Evolutionary conservation across 257 asterid species (phyloP).

Genomic region (Primulina huaijiensis): DNA sequence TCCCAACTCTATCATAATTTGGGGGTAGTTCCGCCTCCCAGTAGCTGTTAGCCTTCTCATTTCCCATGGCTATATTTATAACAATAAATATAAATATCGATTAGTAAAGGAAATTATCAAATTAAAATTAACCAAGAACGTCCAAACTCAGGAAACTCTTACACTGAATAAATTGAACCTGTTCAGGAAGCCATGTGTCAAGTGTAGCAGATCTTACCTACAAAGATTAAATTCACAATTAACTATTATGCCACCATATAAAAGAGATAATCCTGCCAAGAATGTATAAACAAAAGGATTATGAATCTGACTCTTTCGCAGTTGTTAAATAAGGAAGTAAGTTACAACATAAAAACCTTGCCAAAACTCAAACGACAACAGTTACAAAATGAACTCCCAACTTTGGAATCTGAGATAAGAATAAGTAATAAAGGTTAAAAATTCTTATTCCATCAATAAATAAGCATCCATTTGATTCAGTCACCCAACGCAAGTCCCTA

Average conservation of each 20-base stretch:
- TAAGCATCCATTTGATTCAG: not conserved
- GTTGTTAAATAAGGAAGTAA: not conserved
- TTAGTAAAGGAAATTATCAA: conserved; percentile 14
- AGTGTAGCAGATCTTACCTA: conserved; percentile 99
- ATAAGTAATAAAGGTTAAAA: not conserved
- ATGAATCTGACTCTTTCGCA: not conserved
- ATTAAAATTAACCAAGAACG: conserved; percentile 10
- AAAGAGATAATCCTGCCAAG: not conserved
- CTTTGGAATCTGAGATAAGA: not conserved
- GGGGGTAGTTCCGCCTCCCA: conserved; percentile 99
- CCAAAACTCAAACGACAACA: not conserved
- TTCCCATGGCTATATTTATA: conserved; percentile 82
- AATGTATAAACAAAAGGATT: not conserved
- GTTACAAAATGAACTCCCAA: not conserved
- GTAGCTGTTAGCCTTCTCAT: conserved; percentile 89
- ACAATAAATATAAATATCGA: conserved; percentile 6
- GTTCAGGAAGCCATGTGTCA: conserved; percentile 99
- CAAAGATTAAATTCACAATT: conserved; percentile 9
- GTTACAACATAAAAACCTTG: not conserved
- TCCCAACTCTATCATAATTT: conserved; percentile 97
- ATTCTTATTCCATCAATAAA: not conserved
- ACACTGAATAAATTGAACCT: conserved; percentile 95
- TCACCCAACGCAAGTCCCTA: not conserved
- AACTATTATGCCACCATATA: not conserved
- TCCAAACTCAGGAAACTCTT: conserved; percentile 35